Evolutionary conservation across 2,329 filamentous ascomycete species (phyloP).

Genomic region (Neospermospora avenae): DNA sequence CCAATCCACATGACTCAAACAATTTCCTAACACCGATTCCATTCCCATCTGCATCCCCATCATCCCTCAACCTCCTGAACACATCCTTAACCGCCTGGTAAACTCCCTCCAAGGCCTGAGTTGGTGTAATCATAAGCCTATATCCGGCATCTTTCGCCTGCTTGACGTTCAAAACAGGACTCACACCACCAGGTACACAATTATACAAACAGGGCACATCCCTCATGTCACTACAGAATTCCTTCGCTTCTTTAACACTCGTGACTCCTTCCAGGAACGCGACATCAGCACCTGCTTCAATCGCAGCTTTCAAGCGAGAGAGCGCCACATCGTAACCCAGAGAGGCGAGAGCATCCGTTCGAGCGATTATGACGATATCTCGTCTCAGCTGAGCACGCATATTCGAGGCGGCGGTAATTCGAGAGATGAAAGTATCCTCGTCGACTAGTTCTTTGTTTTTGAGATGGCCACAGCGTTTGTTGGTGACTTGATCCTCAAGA

Average conservation of each 20-base stretch:
- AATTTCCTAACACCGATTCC: slow-evolving; percentile 4
- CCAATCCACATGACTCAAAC: slow-evolving; percentile 10
- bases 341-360: slow-evolving; percentile 58
- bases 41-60: slow-evolving; percentile 26
- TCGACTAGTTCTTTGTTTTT: slow-evolving; percentile 56
- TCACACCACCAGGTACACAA: slow-evolving; percentile 40
- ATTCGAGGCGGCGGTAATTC: slow-evolving; percentile 53
- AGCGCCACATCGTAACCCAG: slow-evolving; percentile 56
- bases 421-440: slow-evolving; percentile 34
- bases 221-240: slow-evolving; percentile 43
- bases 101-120: slow-evolving; percentile 46
- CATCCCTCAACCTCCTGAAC: slow-evolving; percentile 38
- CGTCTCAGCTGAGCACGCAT: slow-evolving; percentile 46
- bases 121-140: slow-evolving; percentile 56
- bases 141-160: slow-evolving; percentile 56
- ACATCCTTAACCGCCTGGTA: slow-evolving; percentile 42
- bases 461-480: slow-evolving; percentile 64
- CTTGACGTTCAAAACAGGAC: slow-evolving; percentile 48
- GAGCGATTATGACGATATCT: slow-evolving; percentile 61
- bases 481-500: slow-evolving; percentile 59
- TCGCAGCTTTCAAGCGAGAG: slow-evolving; percentile 46
- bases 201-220: slow-evolving; percentile 15
- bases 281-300: slow-evolving; percentile 55
- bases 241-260: slow-evolving; percentile 46
- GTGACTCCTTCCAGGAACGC: slow-evolving; percentile 58